Evolutionary conservation across 148 eudicot genomes (phyloP), one percentile per base, ranked within the genome.

Genomic region (Talinum fruticosum): DNA sequence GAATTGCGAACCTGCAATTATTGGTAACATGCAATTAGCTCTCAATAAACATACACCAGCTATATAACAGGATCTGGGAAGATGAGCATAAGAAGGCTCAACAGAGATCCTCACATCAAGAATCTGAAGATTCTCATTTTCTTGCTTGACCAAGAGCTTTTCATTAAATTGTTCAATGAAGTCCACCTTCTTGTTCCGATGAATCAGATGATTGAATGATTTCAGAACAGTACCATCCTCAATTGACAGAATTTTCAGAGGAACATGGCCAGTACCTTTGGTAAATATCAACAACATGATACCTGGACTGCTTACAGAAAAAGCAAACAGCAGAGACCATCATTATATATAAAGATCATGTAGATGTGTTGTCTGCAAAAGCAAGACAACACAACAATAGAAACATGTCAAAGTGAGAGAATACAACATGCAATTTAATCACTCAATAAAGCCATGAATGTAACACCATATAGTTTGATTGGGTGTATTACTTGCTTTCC

Each of bases 171-270:
- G 99, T 81, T 96, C 97, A 33, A 93, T 96, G 88, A 96, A 96
- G 82, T 95, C 99, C 76, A 96, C 97, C 88, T 96, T 93, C 84
- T 93, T 96, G 57, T 89, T 96, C 73, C 91, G 92, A 82, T 93
- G 97, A 66, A 96, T 92, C 41, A 93, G 93, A 84, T 96, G 97
- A 71, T 87, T 85, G 82, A 96, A 96, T 76, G 99, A 91, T 83
- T 93, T 91, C 36, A 96, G 90, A 79, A 93, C 99, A 44, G 99
- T 90, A 24, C 99, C 99, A 86, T 96, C 99, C 86, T 96, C 99
- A 35, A 96, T 96, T 38, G 97, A 92, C 34, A 96, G 92, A 79
- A 96, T 91, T 88, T 96, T 87, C 47, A 95, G 84, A 76, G 99
- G 99, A 69, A 95, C 97, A 81, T 87, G 87, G 36, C 96, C 80